Evolutionary conservation across 1,284 basidiomycete genomes (phyloP).

Genomic region (Ceratobasidium sp.): DNA sequence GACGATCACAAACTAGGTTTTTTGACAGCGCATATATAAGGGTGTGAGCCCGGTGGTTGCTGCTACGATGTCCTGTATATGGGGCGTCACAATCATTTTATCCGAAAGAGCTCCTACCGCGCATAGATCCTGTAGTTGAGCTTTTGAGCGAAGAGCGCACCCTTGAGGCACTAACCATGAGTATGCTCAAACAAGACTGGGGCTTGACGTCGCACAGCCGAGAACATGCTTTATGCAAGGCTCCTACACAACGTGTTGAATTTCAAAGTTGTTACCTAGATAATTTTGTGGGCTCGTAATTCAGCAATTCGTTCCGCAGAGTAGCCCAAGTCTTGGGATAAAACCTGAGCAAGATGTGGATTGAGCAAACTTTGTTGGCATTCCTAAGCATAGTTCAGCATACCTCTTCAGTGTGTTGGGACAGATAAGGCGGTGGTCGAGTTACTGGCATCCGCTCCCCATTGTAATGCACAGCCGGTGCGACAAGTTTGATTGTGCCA

Average conservation of each 20-base stretch:
- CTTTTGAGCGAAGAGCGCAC: too few relatives aligned
- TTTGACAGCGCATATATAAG: too few relatives aligned
- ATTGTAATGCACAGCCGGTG: constrained; percentile 90
- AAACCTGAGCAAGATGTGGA: constrained; percentile 63
- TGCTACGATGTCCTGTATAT: too few relatives aligned
- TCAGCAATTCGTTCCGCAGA: constrained; percentile 66
- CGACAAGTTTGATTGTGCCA: constrained; percentile 88
- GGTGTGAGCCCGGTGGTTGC: too few relatives aligned
- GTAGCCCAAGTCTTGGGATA: constrained; percentile 77
- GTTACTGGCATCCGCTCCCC: constrained; percentile 82
- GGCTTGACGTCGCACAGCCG: too few relatives aligned
- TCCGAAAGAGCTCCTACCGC: too few relatives aligned
- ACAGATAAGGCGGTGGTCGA: constrained; percentile 85
- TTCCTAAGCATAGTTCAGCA: constrained; percentile 28
- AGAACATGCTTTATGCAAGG: too few relatives aligned
- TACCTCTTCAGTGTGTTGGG: constrained; percentile 86
- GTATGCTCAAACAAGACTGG: too few relatives aligned
- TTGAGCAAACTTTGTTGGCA: neutral
- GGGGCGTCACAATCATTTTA: too few relatives aligned
- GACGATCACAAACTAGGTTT: too few relatives aligned
- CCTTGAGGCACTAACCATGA: too few relatives aligned
- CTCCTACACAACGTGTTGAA: neutral
- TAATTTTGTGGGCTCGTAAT: constrained; percentile 68
- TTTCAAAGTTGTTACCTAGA: constrained; percentile 59
- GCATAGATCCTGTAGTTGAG: too few relatives aligned